These are phyloP conservation scores for Helminthosporium solani DNA, from an alignment of 2,329 filamentous ascomycete genomes.

Conservation along the genomic window DNA sequence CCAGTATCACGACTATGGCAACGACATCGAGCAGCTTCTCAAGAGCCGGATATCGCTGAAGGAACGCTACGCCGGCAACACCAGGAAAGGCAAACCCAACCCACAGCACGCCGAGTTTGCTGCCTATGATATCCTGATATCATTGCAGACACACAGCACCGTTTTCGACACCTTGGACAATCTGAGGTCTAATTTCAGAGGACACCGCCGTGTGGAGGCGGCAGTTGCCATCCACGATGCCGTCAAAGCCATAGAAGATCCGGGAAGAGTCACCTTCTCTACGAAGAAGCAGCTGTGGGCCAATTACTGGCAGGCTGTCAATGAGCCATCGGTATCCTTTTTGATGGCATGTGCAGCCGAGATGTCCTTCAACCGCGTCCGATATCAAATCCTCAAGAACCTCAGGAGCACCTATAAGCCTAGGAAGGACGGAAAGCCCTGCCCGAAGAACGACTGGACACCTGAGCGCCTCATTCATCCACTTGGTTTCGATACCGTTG, in stretches of 20 bases:
- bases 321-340: conserved; percentile 58
- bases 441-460: conserved; percentile 56
- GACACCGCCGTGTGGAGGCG: conserved; percentile 55
- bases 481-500: conserved; percentile 57
- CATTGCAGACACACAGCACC: conserved; percentile 53
- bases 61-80: conserved; percentile 47
- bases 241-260: conserved; percentile 48
- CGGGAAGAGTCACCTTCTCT: conserved; percentile 52
- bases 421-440: conserved; percentile 48
- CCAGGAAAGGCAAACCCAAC: conserved; percentile 50
- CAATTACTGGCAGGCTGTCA: conserved; percentile 58
- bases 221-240: conserved; percentile 60
- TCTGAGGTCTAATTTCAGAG: conserved; percentile 49
- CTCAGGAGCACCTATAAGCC: conserved; percentile 57
- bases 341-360: conserved; percentile 65
- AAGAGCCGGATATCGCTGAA: conserved; percentile 62
- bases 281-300: conserved; percentile 60
- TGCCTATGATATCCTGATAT: conserved; percentile 57
- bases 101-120: conserved; percentile 64
- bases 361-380: conserved; percentile 61
- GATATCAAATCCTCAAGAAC: conserved; percentile 56
- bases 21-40: conserved; percentile 65
- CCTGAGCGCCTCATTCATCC: conserved; percentile 52
- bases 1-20: conserved; percentile 59
- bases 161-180: conserved; percentile 58